Conservation (phyloP, 2,329 filamentous ascomycete species). For the Fusarium nematophilum region DNA sequence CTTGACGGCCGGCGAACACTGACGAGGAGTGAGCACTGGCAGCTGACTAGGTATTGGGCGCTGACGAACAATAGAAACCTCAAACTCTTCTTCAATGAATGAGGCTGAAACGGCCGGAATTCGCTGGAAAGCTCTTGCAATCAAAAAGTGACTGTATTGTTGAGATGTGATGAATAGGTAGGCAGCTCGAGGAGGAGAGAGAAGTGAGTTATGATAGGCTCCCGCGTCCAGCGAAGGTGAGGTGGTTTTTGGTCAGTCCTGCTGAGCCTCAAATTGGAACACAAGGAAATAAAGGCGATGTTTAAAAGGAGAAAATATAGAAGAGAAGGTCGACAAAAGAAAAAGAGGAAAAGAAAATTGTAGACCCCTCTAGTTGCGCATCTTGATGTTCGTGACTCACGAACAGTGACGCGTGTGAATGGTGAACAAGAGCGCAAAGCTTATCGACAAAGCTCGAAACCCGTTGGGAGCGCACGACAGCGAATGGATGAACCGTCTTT, state of each 20-base stretch:
- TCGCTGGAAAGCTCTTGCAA: not conserved
- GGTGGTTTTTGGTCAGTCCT: slow-evolving; percentile 39
- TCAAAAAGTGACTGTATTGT: slow-evolving; percentile 10
- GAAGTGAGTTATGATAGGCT: slow-evolving; percentile 15
- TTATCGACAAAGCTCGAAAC: slow-evolving; percentile 28
- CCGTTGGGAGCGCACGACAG: slow-evolving; percentile 37
- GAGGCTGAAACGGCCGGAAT: not conserved
- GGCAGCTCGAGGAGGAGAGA: too few relatives aligned
- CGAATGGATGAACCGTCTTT: slow-evolving; percentile 26
- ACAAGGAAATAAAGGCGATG: slow-evolving; percentile 19
- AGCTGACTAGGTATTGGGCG: slow-evolving; percentile 13
- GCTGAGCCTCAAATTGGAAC: slow-evolving; percentile 39
- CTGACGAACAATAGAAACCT: slow-evolving; percentile 20
- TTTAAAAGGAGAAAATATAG: slow-evolving; percentile 22
- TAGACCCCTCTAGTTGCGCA: slow-evolving; percentile 38
- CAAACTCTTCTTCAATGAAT: slow-evolving; percentile 7
- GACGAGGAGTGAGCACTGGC: slow-evolving; percentile 15
- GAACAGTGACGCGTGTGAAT: slow-evolving; percentile 36
- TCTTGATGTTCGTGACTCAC: slow-evolving; percentile 44
- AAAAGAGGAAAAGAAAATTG: slow-evolving; percentile 29
- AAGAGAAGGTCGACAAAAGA: slow-evolving; percentile 31
- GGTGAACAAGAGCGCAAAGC: slow-evolving; percentile 19
- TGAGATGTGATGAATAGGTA: slow-evolving; percentile 8
- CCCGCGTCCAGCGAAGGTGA: slow-evolving; percentile 35
- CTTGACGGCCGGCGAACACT: slow-evolving; percentile 40